Base-by-base conservation (phyloP, 345 rosid genomes). In the Clausena lansium region DNA sequence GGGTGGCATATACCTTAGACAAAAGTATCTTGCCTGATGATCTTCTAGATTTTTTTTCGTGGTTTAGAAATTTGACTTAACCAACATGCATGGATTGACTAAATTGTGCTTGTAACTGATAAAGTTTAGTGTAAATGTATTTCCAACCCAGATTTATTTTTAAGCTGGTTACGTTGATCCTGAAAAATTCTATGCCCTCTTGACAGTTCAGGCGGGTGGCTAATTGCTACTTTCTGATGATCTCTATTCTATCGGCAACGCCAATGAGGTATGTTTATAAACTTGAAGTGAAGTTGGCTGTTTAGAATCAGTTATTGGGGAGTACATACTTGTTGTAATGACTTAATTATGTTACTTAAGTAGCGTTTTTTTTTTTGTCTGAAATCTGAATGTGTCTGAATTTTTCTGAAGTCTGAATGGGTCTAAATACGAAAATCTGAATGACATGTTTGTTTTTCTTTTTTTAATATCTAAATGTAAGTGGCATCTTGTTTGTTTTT, bases 151-250 rank as follows among this genome's bases (percentile, higher is more conserved):
- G 11, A 28, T 36, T 68, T 15, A 76, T 11, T 6, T 68, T 72
- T 65, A n/a, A 54, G 19, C 3, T 52, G 50, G 68, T 64, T 35
- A 54, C 57, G 39, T 74, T 65, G 62, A 69, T 79, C 64, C 85
- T 90, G 83, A 87, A 70, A 82, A 74, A 58, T 73, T 39, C 33
- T 79, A 73, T 86, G 35, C 84, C 19, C 52, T 78, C 70, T 27
- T 91, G 91, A 85, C 98, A 94, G 99, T 97, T 97, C 86, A 93
- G 99, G 87, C 98, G 98, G 87, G 98, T 97, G 71, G 99, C 99
- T 25, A 97, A 97, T 83, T 84, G 89, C 66, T 97, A 97, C 92
- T 94, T 97, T 82, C 95, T 97, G 77, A 86, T 91, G 85, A 95
- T 97, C 75, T 94, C 99, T 54, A 91, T 93, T 83, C 88, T 97